These are phyloP conservation scores for Bipolaris victoriae DNA, from an alignment of 2,329 filamentous ascomycete genomes.

Conservation along the genomic window DNA sequence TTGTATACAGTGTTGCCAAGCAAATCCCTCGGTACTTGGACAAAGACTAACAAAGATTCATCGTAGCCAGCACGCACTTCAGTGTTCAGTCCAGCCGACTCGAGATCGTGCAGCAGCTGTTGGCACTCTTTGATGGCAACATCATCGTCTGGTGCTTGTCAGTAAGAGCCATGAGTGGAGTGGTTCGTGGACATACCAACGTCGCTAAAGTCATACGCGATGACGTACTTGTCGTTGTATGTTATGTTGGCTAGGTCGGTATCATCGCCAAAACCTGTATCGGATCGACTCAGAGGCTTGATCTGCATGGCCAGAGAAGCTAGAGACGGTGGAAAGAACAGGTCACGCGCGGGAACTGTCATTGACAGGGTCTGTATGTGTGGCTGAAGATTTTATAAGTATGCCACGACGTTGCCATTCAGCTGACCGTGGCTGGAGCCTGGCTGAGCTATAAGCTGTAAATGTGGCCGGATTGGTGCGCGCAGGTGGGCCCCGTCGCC, in stretches of 20 bases:
- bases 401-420: constrained; percentile 15
- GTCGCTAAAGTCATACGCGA: constrained; percentile 39
- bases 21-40: constrained; percentile 38
- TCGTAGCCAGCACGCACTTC: constrained; percentile 42
- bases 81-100: constrained; percentile 38
- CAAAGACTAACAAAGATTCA: constrained; percentile 38
- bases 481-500: constrained; percentile 18
- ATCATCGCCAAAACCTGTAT: constrained; percentile 35
- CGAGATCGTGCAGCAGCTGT: constrained; percentile 31
- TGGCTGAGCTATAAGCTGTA: constrained; percentile 16
- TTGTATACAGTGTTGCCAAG: constrained; percentile 42
- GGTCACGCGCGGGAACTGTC: background rate
- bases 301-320: constrained; percentile 24
- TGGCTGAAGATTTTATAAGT: constrained; percentile 18
- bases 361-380: constrained; percentile 11
- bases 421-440: constrained; percentile 10
- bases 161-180: background rate
- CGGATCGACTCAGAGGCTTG: constrained; percentile 26
- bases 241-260: constrained; percentile 30
- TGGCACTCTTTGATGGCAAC: constrained; percentile 32
- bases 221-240: constrained; percentile 44
- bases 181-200: constrained; percentile 26
- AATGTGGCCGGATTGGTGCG: constrained; percentile 27
- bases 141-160: constrained; percentile 21
- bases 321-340: background rate